phyloP scores from a whole-genome alignment of 495 filamentous ascomycete genomes.

The Aspergillus ostianus region DNA sequence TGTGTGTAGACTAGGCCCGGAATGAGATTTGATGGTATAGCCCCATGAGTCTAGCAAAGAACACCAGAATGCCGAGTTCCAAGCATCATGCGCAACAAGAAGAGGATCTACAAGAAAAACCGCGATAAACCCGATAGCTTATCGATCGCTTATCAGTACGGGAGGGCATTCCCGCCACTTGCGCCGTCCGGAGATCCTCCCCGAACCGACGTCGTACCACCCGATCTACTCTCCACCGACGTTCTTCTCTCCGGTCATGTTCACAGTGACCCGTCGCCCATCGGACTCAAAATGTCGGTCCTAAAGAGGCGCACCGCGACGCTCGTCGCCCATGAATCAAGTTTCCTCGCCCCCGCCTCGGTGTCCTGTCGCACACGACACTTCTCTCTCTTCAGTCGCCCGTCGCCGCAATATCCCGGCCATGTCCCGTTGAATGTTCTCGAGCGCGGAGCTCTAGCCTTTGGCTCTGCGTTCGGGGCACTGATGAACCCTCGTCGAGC shows the following conservation, averaged over 20 bases:
- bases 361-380: constrained; percentile 25
- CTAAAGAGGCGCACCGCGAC: constrained; percentile 26
- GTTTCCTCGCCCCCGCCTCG: constrained; percentile 7
- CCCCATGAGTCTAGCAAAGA: background rate
- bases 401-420: constrained; percentile 71
- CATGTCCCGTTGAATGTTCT: constrained; percentile 83
- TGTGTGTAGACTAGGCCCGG: background rate
- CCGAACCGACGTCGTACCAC: constrained; percentile 30
- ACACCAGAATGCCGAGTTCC: background rate
- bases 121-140: background rate
- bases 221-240: constrained; percentile 2
- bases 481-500: constrained; percentile 77
- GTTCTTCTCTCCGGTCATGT: constrained; percentile 2
- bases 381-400: constrained; percentile 80
- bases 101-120: constrained; percentile 13
- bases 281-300: constrained; percentile 32
- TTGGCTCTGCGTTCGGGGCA: constrained; percentile 79
- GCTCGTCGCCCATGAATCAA: constrained; percentile 20
- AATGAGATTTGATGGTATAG: background rate
- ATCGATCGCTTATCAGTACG: constrained; percentile 29
- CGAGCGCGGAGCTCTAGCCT: constrained; percentile 73
- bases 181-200: constrained; percentile 19
- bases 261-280: background rate
- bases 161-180: constrained; percentile 18
- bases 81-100: background rate